These are phyloP conservation scores for Rubroshorea leprosula DNA, from an alignment of 345 rosid species.

Conservation along the genomic window DNA sequence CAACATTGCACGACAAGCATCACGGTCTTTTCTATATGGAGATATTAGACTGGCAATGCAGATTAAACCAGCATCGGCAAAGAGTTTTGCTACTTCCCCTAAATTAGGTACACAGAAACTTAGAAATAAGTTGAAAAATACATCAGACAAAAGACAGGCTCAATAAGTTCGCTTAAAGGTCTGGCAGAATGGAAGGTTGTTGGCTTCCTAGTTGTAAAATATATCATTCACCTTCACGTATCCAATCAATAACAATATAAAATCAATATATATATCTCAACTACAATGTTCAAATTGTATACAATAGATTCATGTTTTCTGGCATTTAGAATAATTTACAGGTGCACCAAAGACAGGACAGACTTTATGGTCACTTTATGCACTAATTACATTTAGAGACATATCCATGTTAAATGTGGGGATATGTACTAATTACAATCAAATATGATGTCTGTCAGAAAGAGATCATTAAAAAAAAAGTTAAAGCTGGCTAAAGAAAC, in stretches of 20 bases:
- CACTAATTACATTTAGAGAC: background rate
- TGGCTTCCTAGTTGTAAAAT: background rate
- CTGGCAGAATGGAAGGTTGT: no score
- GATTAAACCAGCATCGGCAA: conserved; percentile 86
- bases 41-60: conserved; percentile 93
- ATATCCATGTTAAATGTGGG: background rate
- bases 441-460: background rate
- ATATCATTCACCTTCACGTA: background rate
- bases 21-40: conserved; percentile 79
- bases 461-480: background rate
- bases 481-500: background rate
- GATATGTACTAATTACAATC: background rate
- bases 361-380: no score
- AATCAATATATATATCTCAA: no score
- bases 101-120: conserved; percentile 3
- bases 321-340: no score
- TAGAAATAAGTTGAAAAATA: conserved; percentile 2
- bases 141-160: background rate
- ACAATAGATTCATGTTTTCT: no score
- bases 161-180: background rate
- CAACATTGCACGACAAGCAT: conserved; percentile 79
- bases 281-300: no score
- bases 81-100: conserved; percentile 95
- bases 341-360: no score
- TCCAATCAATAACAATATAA: no score